Evolutionary conservation across 176 grass and related monocot genomes (phyloP).

Genomic region (Phragmites australis): DNA sequence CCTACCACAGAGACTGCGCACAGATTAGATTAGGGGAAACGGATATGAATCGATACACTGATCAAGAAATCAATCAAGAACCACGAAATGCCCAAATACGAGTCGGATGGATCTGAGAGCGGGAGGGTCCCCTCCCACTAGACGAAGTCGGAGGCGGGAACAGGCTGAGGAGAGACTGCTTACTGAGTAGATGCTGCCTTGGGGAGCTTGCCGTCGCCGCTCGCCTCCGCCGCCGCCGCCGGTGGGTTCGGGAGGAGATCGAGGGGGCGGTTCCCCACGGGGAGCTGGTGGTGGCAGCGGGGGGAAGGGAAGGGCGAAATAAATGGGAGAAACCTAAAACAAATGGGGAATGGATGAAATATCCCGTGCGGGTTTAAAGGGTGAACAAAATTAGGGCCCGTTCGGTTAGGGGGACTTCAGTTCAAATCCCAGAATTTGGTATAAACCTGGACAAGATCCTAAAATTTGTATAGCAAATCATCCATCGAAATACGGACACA

Average conservation of each 20-base stretch:
- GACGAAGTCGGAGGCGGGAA: background rate
- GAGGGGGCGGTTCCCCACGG: conserved; percentile 5
- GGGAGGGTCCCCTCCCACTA: background rate
- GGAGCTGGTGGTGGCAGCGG: background rate
- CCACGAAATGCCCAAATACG: conserved; percentile 11
- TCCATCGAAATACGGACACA: too few relatives aligned
- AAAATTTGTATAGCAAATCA: too few relatives aligned
- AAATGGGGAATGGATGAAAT: background rate
- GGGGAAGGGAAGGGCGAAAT: conserved; percentile 24
- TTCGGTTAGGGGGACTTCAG: too few relatives aligned
- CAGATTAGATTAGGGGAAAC: conserved; percentile 4
- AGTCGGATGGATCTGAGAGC: conserved; percentile 33
- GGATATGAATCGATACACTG: background rate
- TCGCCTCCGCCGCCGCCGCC: background rate
- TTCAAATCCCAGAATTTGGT: too few relatives aligned
- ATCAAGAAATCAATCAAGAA: background rate
- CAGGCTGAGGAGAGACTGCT: background rate
- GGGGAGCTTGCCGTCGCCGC: background rate
- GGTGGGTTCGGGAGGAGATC: conserved; percentile 6
- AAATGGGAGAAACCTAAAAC: conserved; percentile 5
- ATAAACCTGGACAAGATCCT: too few relatives aligned
- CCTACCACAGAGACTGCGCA: conserved; percentile 23
- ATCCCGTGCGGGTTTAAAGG: background rate
- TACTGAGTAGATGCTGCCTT: background rate
- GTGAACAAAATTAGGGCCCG: background rate